phyloP scores from a whole-genome alignment of 352 stramenopile species.

The Pythium dissimile region DNA sequence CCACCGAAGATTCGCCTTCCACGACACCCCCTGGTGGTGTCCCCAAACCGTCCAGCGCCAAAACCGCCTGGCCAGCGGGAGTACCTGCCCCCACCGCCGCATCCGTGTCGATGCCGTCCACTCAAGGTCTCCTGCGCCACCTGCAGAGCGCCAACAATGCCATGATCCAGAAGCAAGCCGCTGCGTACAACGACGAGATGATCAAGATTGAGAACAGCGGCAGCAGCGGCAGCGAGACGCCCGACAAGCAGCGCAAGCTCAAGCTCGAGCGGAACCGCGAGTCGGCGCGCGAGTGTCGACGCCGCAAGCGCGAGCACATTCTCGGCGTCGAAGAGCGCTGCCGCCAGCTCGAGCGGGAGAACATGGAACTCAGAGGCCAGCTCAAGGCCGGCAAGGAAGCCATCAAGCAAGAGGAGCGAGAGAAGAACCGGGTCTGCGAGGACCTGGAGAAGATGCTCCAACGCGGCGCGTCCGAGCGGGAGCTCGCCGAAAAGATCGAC shows the following conservation, averaged over 20 bases:
- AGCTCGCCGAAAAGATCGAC: constrained; percentile 93
- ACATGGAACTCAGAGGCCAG: constrained; percentile 90
- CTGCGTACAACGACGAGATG: constrained; percentile 21
- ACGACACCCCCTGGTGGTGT: not conserved
- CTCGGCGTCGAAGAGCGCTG: constrained; percentile 74
- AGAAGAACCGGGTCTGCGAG: constrained; percentile 83
- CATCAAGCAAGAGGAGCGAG: constrained; percentile 81
- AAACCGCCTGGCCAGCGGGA: not conserved
- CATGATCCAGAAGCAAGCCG: constrained; percentile 59
- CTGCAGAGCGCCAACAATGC: constrained; percentile 72
- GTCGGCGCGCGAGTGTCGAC: constrained; percentile 87
- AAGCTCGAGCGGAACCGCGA: constrained; percentile 92
- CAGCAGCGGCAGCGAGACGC: constrained; percentile 59
- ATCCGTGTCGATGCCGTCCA: constrained; percentile 23
- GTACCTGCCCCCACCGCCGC: not conserved
- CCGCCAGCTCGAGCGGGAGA: constrained; percentile 83
- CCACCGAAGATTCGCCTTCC: constrained; percentile 29
- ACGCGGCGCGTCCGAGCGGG: constrained; percentile 71
- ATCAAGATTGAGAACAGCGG: constrained; percentile 51
- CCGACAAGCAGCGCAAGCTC: constrained; percentile 65
- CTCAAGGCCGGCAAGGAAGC: constrained; percentile 87
- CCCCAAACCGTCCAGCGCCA: constrained; percentile 1
- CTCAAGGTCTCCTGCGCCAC: constrained; percentile 60
- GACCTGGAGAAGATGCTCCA: constrained; percentile 84
- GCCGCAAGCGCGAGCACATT: constrained; percentile 87